These are phyloP conservation scores for Populus hybrid DNA, from an alignment of 441 rosid species.

Conservation along the genomic window DNA sequence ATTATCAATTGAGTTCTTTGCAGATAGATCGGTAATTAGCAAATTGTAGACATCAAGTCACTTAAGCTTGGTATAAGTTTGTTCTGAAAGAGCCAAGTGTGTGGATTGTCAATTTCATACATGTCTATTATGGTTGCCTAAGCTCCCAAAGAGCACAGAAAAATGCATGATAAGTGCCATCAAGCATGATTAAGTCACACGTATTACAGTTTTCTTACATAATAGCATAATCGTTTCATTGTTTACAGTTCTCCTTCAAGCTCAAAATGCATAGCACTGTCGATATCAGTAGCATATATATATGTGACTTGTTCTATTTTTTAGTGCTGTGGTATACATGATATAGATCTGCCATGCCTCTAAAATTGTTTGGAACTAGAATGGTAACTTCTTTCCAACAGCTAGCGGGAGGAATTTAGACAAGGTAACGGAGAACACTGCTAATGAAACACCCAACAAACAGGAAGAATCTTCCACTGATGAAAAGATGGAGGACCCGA, in stretches of 20 bases:
- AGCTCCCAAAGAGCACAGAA: not conserved
- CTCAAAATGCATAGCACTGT: not conserved
- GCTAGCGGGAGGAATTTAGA: constrained; percentile 48
- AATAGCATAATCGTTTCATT: not conserved
- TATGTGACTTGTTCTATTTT: not conserved
- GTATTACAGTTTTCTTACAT: not conserved
- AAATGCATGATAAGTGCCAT: not conserved
- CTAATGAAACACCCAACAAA: constrained; percentile 42
- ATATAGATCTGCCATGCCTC: not conserved
- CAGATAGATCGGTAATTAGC: too few relatives aligned
- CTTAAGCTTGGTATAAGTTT: too few relatives aligned
- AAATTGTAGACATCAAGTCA: too few relatives aligned
- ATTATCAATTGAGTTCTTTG: too few relatives aligned
- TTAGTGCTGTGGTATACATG: not conserved
- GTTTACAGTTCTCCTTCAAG: not conserved
- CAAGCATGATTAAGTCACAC: not conserved
- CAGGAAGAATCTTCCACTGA: constrained; percentile 42
- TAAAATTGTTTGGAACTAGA: constrained; percentile 29
- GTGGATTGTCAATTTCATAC: too few relatives aligned
- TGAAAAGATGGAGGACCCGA: constrained; percentile 33
- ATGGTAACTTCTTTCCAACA: constrained; percentile 48
- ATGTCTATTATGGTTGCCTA: not conserved
- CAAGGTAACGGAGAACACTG: constrained; percentile 36
- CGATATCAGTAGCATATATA: not conserved
- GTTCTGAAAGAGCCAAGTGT: too few relatives aligned